A percentile compares a stretch with the other conserved stretches of the same genome.
These are phyloP conservation scores for Aspergillus hortae DNA, from an alignment of 2,329 filamentous ascomycete genomes.

Conservation along the genomic window DNA sequence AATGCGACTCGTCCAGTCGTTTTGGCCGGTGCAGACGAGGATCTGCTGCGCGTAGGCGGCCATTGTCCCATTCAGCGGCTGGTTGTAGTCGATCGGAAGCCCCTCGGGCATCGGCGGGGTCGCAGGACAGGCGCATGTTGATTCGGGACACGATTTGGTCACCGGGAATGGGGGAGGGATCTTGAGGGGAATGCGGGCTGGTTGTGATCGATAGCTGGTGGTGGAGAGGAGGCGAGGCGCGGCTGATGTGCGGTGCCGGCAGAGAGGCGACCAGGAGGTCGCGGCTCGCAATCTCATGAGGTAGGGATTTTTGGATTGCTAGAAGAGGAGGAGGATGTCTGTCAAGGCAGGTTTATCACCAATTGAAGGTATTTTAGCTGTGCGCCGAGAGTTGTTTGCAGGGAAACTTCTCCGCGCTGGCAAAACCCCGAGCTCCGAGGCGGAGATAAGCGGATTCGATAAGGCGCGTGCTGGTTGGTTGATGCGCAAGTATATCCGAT, in stretches of 20 bases:
- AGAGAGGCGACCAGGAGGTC: conserved; percentile 1
- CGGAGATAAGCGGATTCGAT: conserved; percentile 16
- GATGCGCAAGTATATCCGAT: no score
- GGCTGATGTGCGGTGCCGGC: conserved; percentile 2
- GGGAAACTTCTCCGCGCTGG: background rate
- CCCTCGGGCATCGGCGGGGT: conserved; percentile 67
- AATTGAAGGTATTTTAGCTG: no score
- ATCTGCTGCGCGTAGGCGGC: conserved; percentile 76
- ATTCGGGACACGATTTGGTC: conserved; percentile 63
- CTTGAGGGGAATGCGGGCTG: conserved; percentile 26
- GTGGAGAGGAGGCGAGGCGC: conserved; percentile 19
- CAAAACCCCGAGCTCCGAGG: conserved; percentile 10
- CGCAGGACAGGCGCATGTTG: conserved; percentile 71
- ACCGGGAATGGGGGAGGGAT: conserved; percentile 46
- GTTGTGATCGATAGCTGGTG: conserved; percentile 15
- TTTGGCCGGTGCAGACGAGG: conserved; percentile 73
- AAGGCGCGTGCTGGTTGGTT: background rate
- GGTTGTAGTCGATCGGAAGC: conserved; percentile 70
- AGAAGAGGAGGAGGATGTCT: background rate
- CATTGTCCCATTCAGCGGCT: conserved; percentile 71
- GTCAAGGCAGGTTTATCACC: no score
- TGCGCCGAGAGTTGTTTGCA: background rate
- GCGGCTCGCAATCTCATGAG: conserved; percentile 3
- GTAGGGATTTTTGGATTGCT: background rate
- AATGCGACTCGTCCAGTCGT: conserved; percentile 79